Conservation (phyloP, 305 asterid genomes). For the Fraxinus sp. region DNA sequence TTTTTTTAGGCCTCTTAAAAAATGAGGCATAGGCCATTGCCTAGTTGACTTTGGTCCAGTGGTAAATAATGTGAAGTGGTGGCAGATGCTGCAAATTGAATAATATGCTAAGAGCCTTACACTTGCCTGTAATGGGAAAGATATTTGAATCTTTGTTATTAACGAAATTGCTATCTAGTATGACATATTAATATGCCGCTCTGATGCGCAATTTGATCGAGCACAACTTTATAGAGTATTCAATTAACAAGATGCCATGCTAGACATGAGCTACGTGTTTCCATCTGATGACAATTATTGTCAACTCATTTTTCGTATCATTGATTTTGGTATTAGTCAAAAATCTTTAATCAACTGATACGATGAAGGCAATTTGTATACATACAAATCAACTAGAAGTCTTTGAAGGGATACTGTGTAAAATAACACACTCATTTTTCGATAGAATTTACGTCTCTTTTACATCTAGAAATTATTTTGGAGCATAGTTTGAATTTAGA, state of each 20-base stretch:
- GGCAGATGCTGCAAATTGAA: conserved; percentile 36
- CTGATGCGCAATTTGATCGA: conserved; percentile 53
- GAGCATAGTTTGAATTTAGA: no score
- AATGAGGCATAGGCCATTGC: no score
- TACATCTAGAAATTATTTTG: no score
- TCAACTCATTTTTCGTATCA: background rate
- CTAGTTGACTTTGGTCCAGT: no score
- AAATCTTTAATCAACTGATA: no score
- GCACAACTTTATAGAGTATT: background rate
- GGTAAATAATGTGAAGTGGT: conserved; percentile 24
- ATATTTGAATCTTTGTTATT: conserved; percentile 56
- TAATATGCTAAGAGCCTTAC: conserved; percentile 32
- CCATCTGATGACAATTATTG: background rate
- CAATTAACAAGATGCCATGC: background rate
- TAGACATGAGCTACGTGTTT: background rate
- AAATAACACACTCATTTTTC: no score
- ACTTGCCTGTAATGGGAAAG: conserved; percentile 39
- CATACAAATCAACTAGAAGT: no score
- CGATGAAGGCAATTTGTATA: background rate
- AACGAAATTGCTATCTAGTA: conserved; percentile 61
- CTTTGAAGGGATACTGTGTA: no score
- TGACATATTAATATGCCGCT: conserved; percentile 42
- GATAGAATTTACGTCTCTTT: no score
- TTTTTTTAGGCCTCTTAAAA: no score
- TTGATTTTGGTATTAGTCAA: no score